phyloP scores from a whole-genome alignment of 768 basidiomycete species.

The Phallus indusiatus region DNA sequence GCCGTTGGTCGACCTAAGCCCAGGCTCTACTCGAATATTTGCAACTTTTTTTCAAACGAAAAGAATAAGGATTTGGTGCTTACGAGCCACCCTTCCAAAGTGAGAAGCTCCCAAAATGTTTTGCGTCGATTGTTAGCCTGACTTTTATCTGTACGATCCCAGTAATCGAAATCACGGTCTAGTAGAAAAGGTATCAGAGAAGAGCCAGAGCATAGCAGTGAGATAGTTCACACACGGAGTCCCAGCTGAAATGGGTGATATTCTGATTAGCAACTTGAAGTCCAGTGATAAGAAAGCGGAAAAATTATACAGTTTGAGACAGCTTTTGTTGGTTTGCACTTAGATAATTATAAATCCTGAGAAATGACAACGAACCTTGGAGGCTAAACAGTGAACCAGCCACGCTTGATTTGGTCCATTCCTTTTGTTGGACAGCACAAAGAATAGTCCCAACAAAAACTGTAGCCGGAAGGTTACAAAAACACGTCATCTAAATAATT shows the following conservation, averaged over 20 bases:
- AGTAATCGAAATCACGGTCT: not conserved
- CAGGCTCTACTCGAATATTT: not conserved
- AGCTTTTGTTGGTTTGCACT: not conserved
- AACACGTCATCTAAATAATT: not conserved
- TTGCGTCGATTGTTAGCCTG: not conserved
- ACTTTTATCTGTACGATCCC: not conserved
- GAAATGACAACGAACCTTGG: not conserved
- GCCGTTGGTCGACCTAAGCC: constrained; percentile 7
- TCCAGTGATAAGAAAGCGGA: not conserved
- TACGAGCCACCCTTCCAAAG: not conserved
- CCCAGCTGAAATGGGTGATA: not conserved
- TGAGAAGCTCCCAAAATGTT: not conserved
- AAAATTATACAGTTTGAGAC: not conserved
- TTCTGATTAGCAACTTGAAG: not conserved
- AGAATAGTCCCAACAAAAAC: not conserved
- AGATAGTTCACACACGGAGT: constrained; percentile 17
- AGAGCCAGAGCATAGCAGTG: constrained; percentile 89
- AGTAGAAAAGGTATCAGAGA: constrained; percentile 79
- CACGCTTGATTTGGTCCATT: not conserved
- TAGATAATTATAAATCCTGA: not conserved
- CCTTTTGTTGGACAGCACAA: not conserved
- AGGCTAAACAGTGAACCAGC: not conserved
- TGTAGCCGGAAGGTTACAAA: not conserved
- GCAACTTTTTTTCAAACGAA: not conserved
- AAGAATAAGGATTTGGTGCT: not conserved